Percentiles rank a stretch among this genome's conserved stretches.
Evolutionary conservation across 768 basidiomycete genomes (phyloP).

Genomic region (Hygrophorus pudorinus): DNA sequence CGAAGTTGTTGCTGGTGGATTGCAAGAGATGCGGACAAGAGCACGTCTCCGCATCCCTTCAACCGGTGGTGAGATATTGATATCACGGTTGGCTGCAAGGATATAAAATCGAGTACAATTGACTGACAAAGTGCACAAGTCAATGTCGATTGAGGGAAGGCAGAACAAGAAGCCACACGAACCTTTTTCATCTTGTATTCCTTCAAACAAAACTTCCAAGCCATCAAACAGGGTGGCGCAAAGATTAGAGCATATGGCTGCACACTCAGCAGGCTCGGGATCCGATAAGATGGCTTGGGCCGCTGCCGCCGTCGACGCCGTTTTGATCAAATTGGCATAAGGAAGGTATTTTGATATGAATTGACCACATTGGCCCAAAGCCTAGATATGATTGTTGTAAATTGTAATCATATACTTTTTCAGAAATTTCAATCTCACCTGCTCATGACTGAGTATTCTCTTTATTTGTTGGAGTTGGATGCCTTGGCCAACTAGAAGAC

Average conservation of each 20-base stretch:
- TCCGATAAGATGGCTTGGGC: slow-evolving; percentile 34
- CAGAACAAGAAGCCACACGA: slow-evolving; percentile 7
- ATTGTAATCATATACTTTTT: background rate
- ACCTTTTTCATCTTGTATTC: slow-evolving; percentile 57
- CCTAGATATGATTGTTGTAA: slow-evolving; percentile 29
- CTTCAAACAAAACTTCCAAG: slow-evolving; percentile 49
- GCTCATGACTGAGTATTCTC: slow-evolving; percentile 68
- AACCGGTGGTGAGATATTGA: slow-evolving; percentile 9
- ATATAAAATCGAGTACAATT: slow-evolving; percentile 68
- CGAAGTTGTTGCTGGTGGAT: slow-evolving; percentile 6
- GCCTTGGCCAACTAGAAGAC: slow-evolving; percentile 54
- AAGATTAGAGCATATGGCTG: slow-evolving; percentile 67
- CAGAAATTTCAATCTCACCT: slow-evolving; percentile 30
- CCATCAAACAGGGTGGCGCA: slow-evolving; percentile 50
- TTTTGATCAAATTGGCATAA: slow-evolving; percentile 38
- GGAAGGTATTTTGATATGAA: slow-evolving; percentile 51
- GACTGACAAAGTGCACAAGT: slow-evolving; percentile 35
- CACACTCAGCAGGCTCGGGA: slow-evolving; percentile 36
- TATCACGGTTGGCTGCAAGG: slow-evolving; percentile 26
- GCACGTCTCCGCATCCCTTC: slow-evolving; percentile 16
- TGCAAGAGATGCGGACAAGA: slow-evolving; percentile 19
- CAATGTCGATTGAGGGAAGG: background rate
- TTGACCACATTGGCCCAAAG: slow-evolving; percentile 66
- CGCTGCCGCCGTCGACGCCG: slow-evolving; percentile 66
- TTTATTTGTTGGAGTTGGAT: slow-evolving; percentile 44